These are phyloP conservation scores for Suillus plorans DNA, from an alignment of 768 basidiomycete genomes.

Conservation along the genomic window DNA sequence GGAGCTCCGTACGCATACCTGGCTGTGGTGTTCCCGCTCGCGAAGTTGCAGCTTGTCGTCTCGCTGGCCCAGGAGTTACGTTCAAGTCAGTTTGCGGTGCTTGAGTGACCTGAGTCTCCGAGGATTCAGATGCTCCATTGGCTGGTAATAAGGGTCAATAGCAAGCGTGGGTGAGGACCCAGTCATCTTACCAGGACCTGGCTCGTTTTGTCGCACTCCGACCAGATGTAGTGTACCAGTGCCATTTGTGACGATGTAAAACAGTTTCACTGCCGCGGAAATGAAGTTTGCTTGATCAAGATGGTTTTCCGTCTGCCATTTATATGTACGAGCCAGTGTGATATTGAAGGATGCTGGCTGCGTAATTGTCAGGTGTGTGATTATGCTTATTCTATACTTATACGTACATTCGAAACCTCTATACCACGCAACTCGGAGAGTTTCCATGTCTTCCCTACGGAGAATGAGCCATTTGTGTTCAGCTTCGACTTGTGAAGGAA, in stretches of 20 bases:
- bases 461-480: conserved; percentile 92
- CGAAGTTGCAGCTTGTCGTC: conserved; percentile 6
- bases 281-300: conserved; percentile 76
- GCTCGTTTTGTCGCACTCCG: conserved; percentile 50
- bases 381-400: conserved; percentile 13
- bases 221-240: conserved; percentile 53
- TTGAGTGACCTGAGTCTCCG: conserved; percentile 14
- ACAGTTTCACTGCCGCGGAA: conserved; percentile 60
- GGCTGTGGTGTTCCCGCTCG: conserved; percentile 7
- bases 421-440: conserved; percentile 78
- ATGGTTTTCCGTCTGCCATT: conserved; percentile 81
- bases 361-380: conserved; percentile 15
- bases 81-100: conserved; percentile 13
- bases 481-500: conserved; percentile 96
- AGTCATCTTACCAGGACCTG: conserved; percentile 31
- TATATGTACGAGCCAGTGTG: conserved; percentile 86
- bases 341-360: conserved; percentile 74
- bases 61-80: conserved; percentile 3
- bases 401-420: conserved; percentile 71
- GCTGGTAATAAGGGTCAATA: conserved; percentile 10
- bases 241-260: conserved; percentile 46
- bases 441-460: conserved; percentile 96
- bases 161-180: not conserved
- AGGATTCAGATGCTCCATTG: conserved; percentile 17
- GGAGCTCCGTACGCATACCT: conserved; percentile 13